These are phyloP conservation scores for Exophiala calicioides DNA, from an alignment of 2,329 filamentous ascomycete genomes.

Conservation along the genomic window DNA sequence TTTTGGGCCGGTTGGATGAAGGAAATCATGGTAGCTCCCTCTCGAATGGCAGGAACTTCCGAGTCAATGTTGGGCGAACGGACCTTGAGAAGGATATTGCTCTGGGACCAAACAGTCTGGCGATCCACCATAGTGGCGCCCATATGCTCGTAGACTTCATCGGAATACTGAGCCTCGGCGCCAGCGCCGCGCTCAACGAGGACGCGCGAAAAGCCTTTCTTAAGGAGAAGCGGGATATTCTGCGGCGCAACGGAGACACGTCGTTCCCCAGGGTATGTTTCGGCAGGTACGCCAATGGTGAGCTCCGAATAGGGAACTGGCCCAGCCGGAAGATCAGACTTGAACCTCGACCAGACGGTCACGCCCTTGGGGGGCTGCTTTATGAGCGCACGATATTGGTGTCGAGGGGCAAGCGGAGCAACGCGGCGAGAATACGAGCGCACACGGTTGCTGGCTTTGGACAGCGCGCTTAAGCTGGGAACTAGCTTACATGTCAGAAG, in stretches of 20 bases:
- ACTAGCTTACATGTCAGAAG: constrained; percentile 17
- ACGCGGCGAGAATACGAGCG: constrained; percentile 15
- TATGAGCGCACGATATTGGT: constrained; percentile 15
- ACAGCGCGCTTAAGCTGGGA: constrained; percentile 8
- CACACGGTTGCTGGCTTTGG: constrained; percentile 14
- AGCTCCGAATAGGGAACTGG: constrained; percentile 66
- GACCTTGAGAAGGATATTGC: constrained; percentile 83
- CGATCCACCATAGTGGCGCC: constrained; percentile 75
- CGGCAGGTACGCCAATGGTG: constrained; percentile 75
- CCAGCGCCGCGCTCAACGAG: constrained; percentile 82
- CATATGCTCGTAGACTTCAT: constrained; percentile 73
- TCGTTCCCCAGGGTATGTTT: constrained; percentile 76
- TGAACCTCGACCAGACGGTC: constrained; percentile 22
- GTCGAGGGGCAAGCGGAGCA: constrained; percentile 15
- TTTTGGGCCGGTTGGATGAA: constrained; percentile 84
- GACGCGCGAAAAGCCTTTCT: constrained; percentile 79
- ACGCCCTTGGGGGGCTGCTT: constrained; percentile 13
- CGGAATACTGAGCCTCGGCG: constrained; percentile 71
- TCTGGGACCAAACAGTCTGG: constrained; percentile 68
- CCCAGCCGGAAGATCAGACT: constrained; percentile 18
- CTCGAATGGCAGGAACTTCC: constrained; percentile 68
- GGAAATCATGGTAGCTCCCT: constrained; percentile 74
- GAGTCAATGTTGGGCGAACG: constrained; percentile 67
- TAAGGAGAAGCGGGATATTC: constrained; percentile 77
- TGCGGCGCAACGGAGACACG: constrained; percentile 82